A percentile compares a stretch with the other conserved stretches of the same genome.
These are phyloP conservation scores for Botryotinia globosa DNA, from an alignment of 2,329 filamentous ascomycete genomes.

Conservation along the genomic window DNA sequence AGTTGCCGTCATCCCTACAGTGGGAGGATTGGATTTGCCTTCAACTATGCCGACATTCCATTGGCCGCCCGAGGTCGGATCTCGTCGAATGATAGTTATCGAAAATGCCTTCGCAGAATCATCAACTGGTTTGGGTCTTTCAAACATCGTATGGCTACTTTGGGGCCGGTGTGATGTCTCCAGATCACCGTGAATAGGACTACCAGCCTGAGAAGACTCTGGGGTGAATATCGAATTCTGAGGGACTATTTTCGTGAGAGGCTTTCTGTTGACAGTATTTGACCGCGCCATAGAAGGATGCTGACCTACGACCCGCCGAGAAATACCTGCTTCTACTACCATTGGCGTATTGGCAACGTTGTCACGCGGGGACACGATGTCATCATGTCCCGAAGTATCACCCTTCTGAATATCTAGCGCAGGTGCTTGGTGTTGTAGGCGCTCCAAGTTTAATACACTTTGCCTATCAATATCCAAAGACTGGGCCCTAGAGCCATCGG, in stretches of 20 bases:
- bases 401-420: constrained; percentile 14
- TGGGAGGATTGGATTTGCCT: constrained; percentile 25
- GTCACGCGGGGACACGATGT: background rate
- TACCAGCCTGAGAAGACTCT: background rate
- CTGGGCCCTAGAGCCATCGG: constrained; percentile 29
- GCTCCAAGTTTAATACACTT: constrained; percentile 8
- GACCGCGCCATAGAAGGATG: constrained; percentile 19
- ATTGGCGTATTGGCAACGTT: constrained; percentile 12
- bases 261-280: constrained; percentile 22
- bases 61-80: constrained; percentile 65
- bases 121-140: constrained; percentile 14
- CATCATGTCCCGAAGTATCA: constrained; percentile 3
- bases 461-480: constrained; percentile 28
- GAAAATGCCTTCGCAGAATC: constrained; percentile 29
- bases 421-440: background rate
- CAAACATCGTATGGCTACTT: constrained; percentile 17
- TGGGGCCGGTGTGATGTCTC: constrained; percentile 1
- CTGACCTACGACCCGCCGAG: constrained; percentile 26
- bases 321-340: constrained; percentile 25
- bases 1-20: constrained; percentile 27
- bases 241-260: constrained; percentile 25
- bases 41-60: constrained; percentile 72
- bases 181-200: background rate
- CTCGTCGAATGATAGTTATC: constrained; percentile 64
- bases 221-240: background rate